Evolutionary conservation across 306 rosid species (phyloP), one percentile per base, ranked within the genome.

Genomic region (Canavalia ensiformis): DNA sequence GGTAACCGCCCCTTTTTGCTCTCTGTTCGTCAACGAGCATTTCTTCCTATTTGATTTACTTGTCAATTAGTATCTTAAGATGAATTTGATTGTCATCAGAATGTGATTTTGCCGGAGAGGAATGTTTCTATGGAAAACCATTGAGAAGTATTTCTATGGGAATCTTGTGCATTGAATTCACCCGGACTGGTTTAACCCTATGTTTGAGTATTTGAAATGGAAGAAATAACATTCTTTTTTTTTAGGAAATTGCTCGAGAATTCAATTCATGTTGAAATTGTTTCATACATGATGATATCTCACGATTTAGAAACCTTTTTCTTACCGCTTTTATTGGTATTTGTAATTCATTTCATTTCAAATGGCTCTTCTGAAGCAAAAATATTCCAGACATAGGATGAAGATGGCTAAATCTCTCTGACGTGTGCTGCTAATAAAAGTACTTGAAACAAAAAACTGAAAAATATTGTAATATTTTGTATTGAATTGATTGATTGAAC

Each of bases 1-100:
- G 87, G 87, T 84, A 74, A 74, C 39, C 39, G 13, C 47, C 11
- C 25, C 45, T 59, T 5, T 7, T 6, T 25, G 34, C 52, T 74
- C 41, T 60, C 50, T 13, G 29, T 8, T 56, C 29, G 77, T 18
- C 30, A 57, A 45, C 2, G 12, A 13, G 54, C 49, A 30, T 25
- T 70, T 54, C 2, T 72, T 57, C 3, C 12, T 39, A 3, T 51
- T 51, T 55, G 1, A 44, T 44, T 47, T 35, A 33, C 5, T 63
- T 50, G 10, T 71, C 57, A 80, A 47, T 65, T 39, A 18, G 25
- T 18, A 18, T 18, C 25, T 18, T 18, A 18, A 18, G 25, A 18
- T 18, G 25, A 18, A 39, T 71, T 33, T 79, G 35, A 7, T 63
- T 13, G 77, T 70, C n/a, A 39, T 75, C 0, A 33, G 37, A 70